A percentile compares a stretch with the other conserved stretches of the same genome.
Evolutionary conservation across 345 rosid genomes (phyloP).

Genomic region (Gossypium arboreum): DNA sequence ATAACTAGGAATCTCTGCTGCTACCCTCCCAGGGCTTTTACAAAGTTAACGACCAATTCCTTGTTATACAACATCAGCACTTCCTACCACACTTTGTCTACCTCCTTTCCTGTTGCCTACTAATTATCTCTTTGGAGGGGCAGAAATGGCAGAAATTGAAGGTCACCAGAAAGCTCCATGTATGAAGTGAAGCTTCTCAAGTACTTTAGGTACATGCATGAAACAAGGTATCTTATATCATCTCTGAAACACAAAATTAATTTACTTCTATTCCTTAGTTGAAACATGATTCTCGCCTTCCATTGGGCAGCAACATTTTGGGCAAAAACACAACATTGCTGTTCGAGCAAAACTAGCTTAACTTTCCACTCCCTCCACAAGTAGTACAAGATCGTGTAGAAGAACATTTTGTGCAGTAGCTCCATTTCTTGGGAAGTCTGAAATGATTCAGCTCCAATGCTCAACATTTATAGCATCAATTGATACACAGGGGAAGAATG

Average conservation of each 20-base stretch:
- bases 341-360: conserved; percentile 21
- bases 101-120: background rate
- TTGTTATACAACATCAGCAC: background rate
- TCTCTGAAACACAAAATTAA: background rate
- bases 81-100: background rate
- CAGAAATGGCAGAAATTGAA: conserved; percentile 34
- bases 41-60: background rate
- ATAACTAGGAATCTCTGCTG: background rate
- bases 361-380: conserved; percentile 76
- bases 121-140: too few species aligned
- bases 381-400: conserved; percentile 63
- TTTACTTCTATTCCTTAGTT: background rate
- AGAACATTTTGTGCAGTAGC: conserved; percentile 91
- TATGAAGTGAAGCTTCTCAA: conserved; percentile 42
- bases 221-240: background rate
- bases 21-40: too few species aligned
- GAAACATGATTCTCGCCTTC: background rate
- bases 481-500: background rate
- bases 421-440: conserved; percentile 99
- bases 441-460: background rate
- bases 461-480: conserved; percentile 8
- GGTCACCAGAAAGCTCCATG: conserved; percentile 75
- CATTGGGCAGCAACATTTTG: conserved; percentile 1
- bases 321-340: background rate
- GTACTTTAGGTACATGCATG: background rate